phyloP scores from a whole-genome alignment of 2,329 filamentous ascomycete genomes.

The Diaporthe batatas region DNA sequence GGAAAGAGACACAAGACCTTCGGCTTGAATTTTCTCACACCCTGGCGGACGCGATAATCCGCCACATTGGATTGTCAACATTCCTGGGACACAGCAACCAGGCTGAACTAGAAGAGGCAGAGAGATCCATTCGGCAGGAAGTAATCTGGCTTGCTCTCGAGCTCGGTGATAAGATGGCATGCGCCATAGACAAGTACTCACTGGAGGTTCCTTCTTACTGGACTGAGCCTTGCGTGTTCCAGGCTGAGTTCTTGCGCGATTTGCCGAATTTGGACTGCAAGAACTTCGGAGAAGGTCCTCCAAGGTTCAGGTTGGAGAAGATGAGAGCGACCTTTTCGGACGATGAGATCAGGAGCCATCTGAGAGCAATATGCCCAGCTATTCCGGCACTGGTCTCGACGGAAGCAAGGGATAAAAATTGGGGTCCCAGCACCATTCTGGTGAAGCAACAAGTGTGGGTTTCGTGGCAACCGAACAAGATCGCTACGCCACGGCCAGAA shows the following conservation, averaged over 20 bases:
- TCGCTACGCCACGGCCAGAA: background rate
- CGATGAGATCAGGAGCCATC: background rate
- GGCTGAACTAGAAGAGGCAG: background rate
- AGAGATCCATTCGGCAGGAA: background rate
- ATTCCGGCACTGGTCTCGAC: background rate
- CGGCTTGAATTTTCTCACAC: background rate
- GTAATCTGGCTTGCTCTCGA: background rate
- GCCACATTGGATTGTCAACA: background rate
- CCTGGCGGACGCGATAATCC: background rate
- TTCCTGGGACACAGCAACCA: background rate
- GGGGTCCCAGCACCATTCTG: background rate
- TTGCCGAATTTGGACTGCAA: slow-evolving; percentile 2
- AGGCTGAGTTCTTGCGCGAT: background rate
- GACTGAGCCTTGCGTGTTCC: background rate
- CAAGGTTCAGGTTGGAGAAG: background rate
- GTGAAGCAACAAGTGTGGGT: slow-evolving; percentile 14
- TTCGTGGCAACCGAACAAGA: background rate
- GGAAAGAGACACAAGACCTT: background rate
- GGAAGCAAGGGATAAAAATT: background rate
- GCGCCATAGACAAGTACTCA: background rate
- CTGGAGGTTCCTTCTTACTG: background rate
- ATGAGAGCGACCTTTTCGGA: background rate
- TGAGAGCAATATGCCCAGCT: background rate
- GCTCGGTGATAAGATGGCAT: background rate
- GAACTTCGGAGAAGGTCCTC: background rate